Conservation (phyloP, 257 asterid species). For the Paulownia fortunei region DNA sequence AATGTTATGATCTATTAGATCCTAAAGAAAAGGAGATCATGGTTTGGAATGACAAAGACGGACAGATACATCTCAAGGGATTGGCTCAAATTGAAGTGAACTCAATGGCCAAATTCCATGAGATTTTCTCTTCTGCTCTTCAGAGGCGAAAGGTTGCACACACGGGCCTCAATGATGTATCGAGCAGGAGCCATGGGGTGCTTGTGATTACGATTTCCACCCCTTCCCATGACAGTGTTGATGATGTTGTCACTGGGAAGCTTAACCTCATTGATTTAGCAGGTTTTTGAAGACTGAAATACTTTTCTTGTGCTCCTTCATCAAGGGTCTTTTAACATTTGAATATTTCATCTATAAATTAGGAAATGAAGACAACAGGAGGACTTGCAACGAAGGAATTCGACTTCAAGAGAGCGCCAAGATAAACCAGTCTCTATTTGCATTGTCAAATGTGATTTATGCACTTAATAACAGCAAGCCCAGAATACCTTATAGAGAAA, state of each 20-base stretch:
- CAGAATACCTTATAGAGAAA: conserved; percentile 85
- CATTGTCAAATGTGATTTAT: conserved; percentile 82
- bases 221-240: conserved; percentile 43
- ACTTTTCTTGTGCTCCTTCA: neutral
- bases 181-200: conserved; percentile 94
- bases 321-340: conserved; percentile 8
- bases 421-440: conserved; percentile 92
- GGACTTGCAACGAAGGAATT: conserved; percentile 78
- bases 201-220: conserved; percentile 61
- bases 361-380: conserved; percentile 93
- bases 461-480: conserved; percentile 74
- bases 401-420: conserved; percentile 93
- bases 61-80: conserved; percentile 81
- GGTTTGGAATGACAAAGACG: conserved; percentile 71
- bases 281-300: conserved; percentile 51
- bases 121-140: conserved; percentile 64
- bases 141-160: conserved; percentile 82
- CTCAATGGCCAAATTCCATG: conserved; percentile 57
- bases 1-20: conserved; percentile 81
- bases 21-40: conserved; percentile 71
- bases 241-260: conserved; percentile 59
- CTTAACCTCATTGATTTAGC: conserved; percentile 94
- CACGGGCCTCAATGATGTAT: conserved; percentile 75
- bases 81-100: conserved; percentile 62
- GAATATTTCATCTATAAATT: conserved; percentile 25